Percentiles rank a stretch among this genome's conserved stretches.
Evolutionary conservation across 2,329 filamentous ascomycete species (phyloP).

Genomic region (Blumeria hordei): DNA sequence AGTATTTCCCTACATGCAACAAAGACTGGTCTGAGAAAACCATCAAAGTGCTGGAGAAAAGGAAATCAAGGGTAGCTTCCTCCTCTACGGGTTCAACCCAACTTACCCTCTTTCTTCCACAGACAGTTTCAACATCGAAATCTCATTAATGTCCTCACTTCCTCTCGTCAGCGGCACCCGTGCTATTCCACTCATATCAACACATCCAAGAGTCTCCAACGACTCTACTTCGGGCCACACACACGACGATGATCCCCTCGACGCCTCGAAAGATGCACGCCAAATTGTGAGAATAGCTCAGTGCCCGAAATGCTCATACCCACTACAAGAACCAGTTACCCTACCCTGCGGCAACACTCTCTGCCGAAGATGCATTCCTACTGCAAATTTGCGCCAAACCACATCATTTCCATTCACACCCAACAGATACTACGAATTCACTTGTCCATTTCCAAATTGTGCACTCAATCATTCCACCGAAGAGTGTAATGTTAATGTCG

Average conservation of each 20-base stretch:
- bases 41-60: neutral
- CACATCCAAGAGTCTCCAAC: neutral
- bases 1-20: too few species aligned
- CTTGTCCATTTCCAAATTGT: slow-evolving; percentile 48
- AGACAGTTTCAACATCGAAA: slow-evolving; percentile 4
- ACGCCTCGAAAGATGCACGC: slow-evolving; percentile 30
- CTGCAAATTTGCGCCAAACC: slow-evolving; percentile 35
- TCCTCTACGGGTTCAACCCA: neutral
- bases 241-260: slow-evolving; percentile 14
- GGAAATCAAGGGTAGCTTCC: neutral
- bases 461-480: slow-evolving; percentile 45
- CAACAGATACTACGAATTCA: slow-evolving; percentile 42
- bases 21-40: neutral
- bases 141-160: slow-evolving; percentile 8
- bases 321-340: slow-evolving; percentile 43
- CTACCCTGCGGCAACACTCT: slow-evolving; percentile 63
- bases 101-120: neutral
- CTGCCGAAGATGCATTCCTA: slow-evolving; percentile 52
- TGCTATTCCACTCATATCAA: neutral
- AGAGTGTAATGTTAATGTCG: slow-evolving; percentile 58
- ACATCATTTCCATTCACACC: slow-evolving; percentile 55
- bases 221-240: neutral
- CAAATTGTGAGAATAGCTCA: slow-evolving; percentile 50
- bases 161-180: slow-evolving; percentile 6
- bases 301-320: slow-evolving; percentile 48